These are phyloP conservation scores for Pseudogymnoascus sp. DNA, from an alignment of 2,329 filamentous ascomycete species.

Conservation along the genomic window DNA sequence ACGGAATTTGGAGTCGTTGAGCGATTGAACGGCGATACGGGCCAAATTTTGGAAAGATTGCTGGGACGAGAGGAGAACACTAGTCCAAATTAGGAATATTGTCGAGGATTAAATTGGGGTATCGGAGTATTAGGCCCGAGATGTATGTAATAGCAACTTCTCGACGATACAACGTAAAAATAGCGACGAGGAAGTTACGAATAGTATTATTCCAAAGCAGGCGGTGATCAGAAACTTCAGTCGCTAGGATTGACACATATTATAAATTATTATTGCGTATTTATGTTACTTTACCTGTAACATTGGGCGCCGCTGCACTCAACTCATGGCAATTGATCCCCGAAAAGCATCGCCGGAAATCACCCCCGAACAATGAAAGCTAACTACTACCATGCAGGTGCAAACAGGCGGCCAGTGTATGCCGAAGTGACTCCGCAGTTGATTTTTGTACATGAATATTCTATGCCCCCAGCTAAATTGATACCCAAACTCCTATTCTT, in stretches of 20 bases:
- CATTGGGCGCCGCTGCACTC: not conserved
- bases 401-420: not conserved
- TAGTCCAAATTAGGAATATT: constrained; percentile 4
- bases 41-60: constrained; percentile 8
- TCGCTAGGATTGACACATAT: constrained; percentile 2
- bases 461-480: constrained; percentile 2
- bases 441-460: constrained; percentile 6
- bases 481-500: constrained; percentile 3
- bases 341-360: constrained; percentile 4
- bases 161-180: not conserved
- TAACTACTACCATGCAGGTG: constrained; percentile 5
- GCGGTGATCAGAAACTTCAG: not conserved
- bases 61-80: constrained; percentile 2
- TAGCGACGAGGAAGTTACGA: not conserved
- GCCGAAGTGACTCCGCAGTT: not conserved
- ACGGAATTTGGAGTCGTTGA: constrained; percentile 9
- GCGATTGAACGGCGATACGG: constrained; percentile 8
- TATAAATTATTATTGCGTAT: constrained; percentile 6
- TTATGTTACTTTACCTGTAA: not conserved
- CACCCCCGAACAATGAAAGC: constrained; percentile 3
- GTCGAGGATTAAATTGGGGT: constrained; percentile 6
- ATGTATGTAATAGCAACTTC: not conserved
- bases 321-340: constrained; percentile 2
- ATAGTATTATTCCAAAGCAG: not conserved
- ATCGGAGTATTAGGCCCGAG: constrained; percentile 4